Base-by-base conservation (phyloP, 2,329 filamentous ascomycete species). In the Fusarium marasasianum region DNA sequence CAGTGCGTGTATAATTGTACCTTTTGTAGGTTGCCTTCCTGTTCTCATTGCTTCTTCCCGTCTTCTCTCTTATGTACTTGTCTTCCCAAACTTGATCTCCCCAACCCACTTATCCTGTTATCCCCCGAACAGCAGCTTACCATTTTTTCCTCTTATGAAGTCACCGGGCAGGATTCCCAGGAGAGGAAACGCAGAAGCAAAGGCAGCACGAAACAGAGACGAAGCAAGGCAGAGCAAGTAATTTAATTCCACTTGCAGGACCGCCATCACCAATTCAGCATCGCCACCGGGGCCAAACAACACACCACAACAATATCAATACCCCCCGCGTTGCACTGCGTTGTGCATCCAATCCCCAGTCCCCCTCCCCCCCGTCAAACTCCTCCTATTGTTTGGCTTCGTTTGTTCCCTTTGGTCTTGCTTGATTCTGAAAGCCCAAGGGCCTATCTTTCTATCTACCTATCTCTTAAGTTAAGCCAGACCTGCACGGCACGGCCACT, bases 351-450 rank as follows among this genome's bases (percentile, higher is more conserved):
- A 58, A 50, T 68, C 68, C 63, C 66, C 62, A 63, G 70, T 45
- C 33, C 66, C 47, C n/a, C 29, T 33, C 26, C 45, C 50, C 74
- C 68, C 68, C 64, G 44, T 74, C 62, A 56, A 68, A 31, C 56
- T 71, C 68, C 65, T 67, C 66, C 66, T 54, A 64, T 74, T 72
- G 74, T 76, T 69, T 73, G 72, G 66, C 74, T 73, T 76, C 71
- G 74, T 72, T 77, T 66, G 74, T 67, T 72, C 71, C 51, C 67
- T 57, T 67, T 68, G 57, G 38, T 66, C 38, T 55, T 72, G 33
- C 43, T 59, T 72, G 33, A 44, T 67, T 60, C 62, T 65, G 55
- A 58, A 60, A 58, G 53, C 17, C 41, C n/a, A 56, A 68, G 54
- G 35, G 54, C 45, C 41, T 68, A 47, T 33, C 31, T 35, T 20